These are phyloP conservation scores for Piromyces finnis DNA, from an alignment of 192 early-diverging fungal species.

Conservation along the genomic window DNA sequence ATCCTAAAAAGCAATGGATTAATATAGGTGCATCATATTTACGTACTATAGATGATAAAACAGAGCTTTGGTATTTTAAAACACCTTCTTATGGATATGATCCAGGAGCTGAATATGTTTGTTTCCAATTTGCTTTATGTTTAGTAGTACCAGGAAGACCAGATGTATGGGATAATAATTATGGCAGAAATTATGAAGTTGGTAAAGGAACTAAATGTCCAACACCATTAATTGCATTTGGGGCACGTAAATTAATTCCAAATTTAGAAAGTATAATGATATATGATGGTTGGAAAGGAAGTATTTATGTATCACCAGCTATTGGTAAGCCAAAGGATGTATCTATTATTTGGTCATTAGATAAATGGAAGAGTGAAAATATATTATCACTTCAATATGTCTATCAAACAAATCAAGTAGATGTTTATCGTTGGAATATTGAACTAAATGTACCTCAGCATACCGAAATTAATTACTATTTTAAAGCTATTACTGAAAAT, in stretches of 20 bases:
- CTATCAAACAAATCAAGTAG: not conserved
- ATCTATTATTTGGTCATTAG: not conserved
- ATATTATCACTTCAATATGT: not conserved
- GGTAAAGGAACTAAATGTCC: not conserved
- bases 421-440: not conserved
- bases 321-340: not conserved
- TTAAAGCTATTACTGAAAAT: not conserved
- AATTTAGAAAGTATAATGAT: not conserved
- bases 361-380: not conserved
- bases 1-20: not conserved
- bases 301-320: not conserved
- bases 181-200: not conserved
- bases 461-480: not conserved
- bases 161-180: not conserved
- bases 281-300: not conserved
- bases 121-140: not conserved
- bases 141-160: not conserved
- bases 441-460: not conserved
- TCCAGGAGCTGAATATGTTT: not conserved
- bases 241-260: not conserved
- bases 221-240: not conserved
- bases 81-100: not conserved
- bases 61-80: not conserved
- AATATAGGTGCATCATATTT: not conserved
- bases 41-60: not conserved